phyloP scores from a whole-genome alignment of 495 filamentous ascomycete species.

The Lophiotrema nucula region DNA sequence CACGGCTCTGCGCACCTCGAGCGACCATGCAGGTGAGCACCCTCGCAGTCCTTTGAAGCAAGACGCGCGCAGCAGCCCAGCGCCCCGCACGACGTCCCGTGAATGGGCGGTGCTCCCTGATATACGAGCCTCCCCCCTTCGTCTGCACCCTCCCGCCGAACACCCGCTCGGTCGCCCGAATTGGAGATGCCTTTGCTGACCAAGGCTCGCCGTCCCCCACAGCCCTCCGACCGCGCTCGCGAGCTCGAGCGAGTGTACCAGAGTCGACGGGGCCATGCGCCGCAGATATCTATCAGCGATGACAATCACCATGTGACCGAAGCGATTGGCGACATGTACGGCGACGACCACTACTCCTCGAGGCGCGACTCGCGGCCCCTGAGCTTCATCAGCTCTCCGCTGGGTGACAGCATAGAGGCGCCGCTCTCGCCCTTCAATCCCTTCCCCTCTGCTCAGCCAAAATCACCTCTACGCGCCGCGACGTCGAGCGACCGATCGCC shows the following conservation, averaged over 20 bases:
- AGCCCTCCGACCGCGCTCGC: slow-evolving; percentile 40
- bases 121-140: neutral
- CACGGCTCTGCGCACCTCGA: slow-evolving; percentile 9
- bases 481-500: slow-evolving; percentile 6
- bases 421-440: slow-evolving; percentile 23
- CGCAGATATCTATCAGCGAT: slow-evolving; percentile 71
- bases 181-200: slow-evolving; percentile 18
- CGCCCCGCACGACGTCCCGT: neutral
- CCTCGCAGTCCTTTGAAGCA: neutral
- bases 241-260: slow-evolving; percentile 44
- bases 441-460: slow-evolving; percentile 18
- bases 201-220: slow-evolving; percentile 7
- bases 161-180: slow-evolving; percentile 1
- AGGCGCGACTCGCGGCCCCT: slow-evolving; percentile 56
- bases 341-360: slow-evolving; percentile 66
- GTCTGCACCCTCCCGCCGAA: neutral
- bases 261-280: slow-evolving; percentile 57
- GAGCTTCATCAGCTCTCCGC: slow-evolving; percentile 62
- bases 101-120: neutral
- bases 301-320: slow-evolving; percentile 96
- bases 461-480: slow-evolving; percentile 20
- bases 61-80: neutral
- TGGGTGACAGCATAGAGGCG: slow-evolving; percentile 39
- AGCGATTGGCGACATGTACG: slow-evolving; percentile 95
- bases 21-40: slow-evolving; percentile 27